Base-by-base conservation (phyloP, 495 filamentous ascomycete genomes). In the Melanomma pulvis-pyrius region DNA sequence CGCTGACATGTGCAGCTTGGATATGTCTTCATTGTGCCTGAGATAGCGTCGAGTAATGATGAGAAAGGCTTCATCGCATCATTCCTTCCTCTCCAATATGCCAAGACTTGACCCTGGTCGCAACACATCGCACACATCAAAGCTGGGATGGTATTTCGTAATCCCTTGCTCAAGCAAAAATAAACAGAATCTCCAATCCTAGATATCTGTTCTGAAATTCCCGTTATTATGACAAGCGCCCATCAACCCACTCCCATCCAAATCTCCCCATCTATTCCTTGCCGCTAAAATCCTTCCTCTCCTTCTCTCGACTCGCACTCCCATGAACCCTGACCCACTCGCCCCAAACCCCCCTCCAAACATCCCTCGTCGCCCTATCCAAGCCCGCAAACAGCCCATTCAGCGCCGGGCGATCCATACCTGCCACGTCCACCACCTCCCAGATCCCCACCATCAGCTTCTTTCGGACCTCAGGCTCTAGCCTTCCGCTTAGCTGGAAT, bases 381-480 rank as follows among this genome's bases (percentile, higher is more conserved):
- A 96, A 77, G 11, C 80, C 85, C 26, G 89, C 83, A 68, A 86
- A 90, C 76, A 94, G 77, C 8, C 84, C 81, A 67, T 83, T 83
- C 79, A 91, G 78, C 22, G 77, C 82, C 24, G 90, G 88, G 64
- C 78, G 74, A 26, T 83, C 82, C 78, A 89, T 88, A 17, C 89
- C 84, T 63, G 90, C 86, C 64, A 96, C 84, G 63, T 90, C 86
- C 63, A 96, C 74, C 3, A 89, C 79, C 0, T 88, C 82, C 73
- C 88, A 92, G 32, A 96, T 71, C 30, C 90, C 92, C 0, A 87
- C 86, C 75, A 87, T 81, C 48, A 96, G 79, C 41, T 84, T 84
- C 68, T 87, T 86, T 73, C 88, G 85, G 46, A 93, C 84, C 2
- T 82, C 86, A 1, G 82, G 79, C 46, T 82, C 79, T 25, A 87